These are phyloP conservation scores for Neurospora sp. DNA, from an alignment of 495 filamentous ascomycete genomes.

Conservation along the genomic window DNA sequence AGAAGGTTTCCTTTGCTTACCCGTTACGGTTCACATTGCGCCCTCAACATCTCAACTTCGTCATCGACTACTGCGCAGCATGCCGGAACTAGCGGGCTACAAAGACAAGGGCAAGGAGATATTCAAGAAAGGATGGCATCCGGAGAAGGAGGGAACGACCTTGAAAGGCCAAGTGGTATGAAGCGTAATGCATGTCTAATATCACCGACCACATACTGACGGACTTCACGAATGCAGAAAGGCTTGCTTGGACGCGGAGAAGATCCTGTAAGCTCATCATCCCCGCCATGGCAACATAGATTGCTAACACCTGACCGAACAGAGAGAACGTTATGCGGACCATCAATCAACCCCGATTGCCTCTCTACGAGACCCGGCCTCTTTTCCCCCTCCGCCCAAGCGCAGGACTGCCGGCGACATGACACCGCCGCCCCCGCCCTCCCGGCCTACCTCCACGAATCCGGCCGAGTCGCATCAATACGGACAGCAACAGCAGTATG, in stretches of 20 bases:
- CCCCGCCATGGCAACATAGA: background rate
- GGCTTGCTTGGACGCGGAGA: conserved; percentile 30
- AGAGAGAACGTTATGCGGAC: background rate
- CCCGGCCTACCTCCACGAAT: conserved; percentile 1
- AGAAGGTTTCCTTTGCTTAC: background rate
- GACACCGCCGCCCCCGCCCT: conserved; percentile 1
- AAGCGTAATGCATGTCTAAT: background rate
- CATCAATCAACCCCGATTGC: conserved; percentile 46
- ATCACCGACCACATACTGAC: background rate
- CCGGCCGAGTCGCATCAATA: background rate
- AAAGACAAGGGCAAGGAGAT: conserved; percentile 21
- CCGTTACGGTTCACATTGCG: background rate
- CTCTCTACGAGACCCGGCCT: conserved; percentile 68
- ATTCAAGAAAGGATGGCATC: conserved; percentile 35
- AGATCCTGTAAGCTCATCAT: conserved; percentile 7
- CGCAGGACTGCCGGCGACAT: conserved; percentile 12
- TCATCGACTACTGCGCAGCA: background rate
- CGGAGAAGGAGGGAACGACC: conserved; percentile 27
- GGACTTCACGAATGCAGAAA: conserved; percentile 25
- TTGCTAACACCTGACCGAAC: background rate
- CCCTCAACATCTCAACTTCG: background rate
- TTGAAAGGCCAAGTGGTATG: conserved; percentile 36
- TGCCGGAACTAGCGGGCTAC: background rate
- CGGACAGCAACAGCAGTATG: conserved; percentile 25
- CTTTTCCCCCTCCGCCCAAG: conserved; percentile 82